Evolutionary conservation across 768 basidiomycete species (phyloP).

Genomic region (Agaricus bisporus): DNA sequence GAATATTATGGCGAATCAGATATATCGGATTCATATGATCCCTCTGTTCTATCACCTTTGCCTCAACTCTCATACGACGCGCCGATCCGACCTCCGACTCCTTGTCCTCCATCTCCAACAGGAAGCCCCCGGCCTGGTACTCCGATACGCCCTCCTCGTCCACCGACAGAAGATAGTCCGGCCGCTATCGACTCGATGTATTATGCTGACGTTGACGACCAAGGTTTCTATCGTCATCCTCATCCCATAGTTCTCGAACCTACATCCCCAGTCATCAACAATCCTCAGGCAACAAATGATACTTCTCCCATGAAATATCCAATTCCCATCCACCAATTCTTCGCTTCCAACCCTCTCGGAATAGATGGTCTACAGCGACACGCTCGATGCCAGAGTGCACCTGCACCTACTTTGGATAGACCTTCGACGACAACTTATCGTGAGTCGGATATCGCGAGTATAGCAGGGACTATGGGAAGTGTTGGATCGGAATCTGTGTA

Average conservation of each 20-base stretch:
- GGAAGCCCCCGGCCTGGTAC: not conserved
- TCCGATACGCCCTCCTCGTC: slow-evolving; percentile 12
- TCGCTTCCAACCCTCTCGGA: not conserved
- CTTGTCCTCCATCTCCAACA: not conserved
- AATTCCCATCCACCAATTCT: not conserved
- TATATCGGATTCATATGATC: slow-evolving; percentile 1
- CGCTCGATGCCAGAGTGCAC: not conserved
- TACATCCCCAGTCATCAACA: not conserved
- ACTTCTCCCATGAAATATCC: not conserved
- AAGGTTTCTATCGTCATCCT: slow-evolving; percentile 1
- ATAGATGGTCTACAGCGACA: slow-evolving; percentile 1
- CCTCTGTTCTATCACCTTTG: slow-evolving; percentile 4
- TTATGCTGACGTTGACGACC: slow-evolving; percentile 6
- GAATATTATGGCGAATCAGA: slow-evolving; percentile 3
- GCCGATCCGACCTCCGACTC: not conserved
- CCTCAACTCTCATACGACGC: not conserved
- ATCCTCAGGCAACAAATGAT: not conserved
- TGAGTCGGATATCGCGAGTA: not conserved
- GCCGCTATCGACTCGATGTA: slow-evolving; percentile 5
- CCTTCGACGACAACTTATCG: not conserved
- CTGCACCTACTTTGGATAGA: not conserved
- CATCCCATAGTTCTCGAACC: not conserved
- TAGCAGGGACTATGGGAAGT: not conserved
- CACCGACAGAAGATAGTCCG: slow-evolving; percentile 13
- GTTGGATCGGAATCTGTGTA: not conserved